A percentile compares a stretch with the other conserved stretches of the same genome.
Evolutionary conservation across 495 filamentous ascomycete species (phyloP).

Genomic region (Cercophora samala): DNA sequence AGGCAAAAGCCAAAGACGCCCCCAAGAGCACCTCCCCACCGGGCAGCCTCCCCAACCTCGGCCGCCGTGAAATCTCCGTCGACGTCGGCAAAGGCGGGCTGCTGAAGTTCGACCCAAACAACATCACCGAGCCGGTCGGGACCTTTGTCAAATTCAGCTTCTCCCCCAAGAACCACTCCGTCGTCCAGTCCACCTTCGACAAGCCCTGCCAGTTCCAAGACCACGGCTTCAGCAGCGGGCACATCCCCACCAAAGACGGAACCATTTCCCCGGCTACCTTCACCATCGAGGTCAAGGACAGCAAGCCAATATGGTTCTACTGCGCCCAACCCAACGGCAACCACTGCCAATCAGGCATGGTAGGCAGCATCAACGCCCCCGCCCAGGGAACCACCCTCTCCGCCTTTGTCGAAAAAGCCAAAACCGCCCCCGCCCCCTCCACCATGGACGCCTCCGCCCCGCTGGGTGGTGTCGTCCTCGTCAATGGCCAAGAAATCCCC

Average conservation of each 20-base stretch:
- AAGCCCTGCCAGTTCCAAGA: conserved; percentile 41
- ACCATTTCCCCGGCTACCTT: conserved; percentile 37
- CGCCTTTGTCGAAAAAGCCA: conserved; percentile 38
- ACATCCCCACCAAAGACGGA: conserved; percentile 38
- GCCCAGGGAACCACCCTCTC: conserved; percentile 30
- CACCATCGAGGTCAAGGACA: conserved; percentile 44
- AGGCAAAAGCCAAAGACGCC: conserved; percentile 27
- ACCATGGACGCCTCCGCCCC: conserved; percentile 38
- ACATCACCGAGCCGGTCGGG: conserved; percentile 35
- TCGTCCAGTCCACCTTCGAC: conserved; percentile 41
- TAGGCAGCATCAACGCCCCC: conserved; percentile 41
- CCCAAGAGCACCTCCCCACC: conserved; percentile 32
- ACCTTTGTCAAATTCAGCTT: conserved; percentile 41
- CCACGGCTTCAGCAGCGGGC: conserved; percentile 42
- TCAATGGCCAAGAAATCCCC: conserved; percentile 34
- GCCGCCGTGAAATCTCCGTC: conserved; percentile 33
- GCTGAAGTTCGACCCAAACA: conserved; percentile 38
- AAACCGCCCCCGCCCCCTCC: conserved; percentile 31
- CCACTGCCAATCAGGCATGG: conserved; percentile 48
- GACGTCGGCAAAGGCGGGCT: conserved; percentile 38
- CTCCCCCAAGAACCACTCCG: conserved; percentile 43
- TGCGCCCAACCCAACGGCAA: conserved; percentile 46
- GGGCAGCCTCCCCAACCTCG: conserved; percentile 33
- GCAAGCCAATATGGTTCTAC: conserved; percentile 58
- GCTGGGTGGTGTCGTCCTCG: conserved; percentile 34